Evolutionary conservation across 192 early-diverging fungal genomes (phyloP), one percentile per base, ranked within the genome.

Genomic region (Coemansia sp.): DNA sequence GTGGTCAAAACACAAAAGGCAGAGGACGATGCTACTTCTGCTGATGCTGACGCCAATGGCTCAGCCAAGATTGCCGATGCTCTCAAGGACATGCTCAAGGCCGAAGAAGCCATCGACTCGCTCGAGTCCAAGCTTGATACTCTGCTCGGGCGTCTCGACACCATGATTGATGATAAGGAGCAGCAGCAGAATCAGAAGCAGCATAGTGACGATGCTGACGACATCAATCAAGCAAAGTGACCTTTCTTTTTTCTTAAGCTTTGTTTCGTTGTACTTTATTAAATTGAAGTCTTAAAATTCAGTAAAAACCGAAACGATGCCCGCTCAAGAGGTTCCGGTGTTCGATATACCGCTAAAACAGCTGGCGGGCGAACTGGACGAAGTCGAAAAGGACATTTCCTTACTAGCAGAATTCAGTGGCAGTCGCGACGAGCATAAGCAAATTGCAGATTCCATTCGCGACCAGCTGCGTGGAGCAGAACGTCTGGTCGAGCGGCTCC

Each of bases 391-490:
- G 43, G 66, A 66, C 60, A 54, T 65, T 37, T 43, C 9, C 24
- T 9, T 59, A 51, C 66, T 78, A 19, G 55, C 44, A 53, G 45
- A 62, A 37, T 78, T 78, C 57, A 59, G 46, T 49, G 75, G 69
- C 14, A 55, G 24, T 0, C 75, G 66, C 38, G 58, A 57, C 4
- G 75, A 78, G 62, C 69, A 72, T 44, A 58, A 46, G 24, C 49
- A 54, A 21, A 23, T 78, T 15, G 46, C 69, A 12, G 66, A 68
- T n/a, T 68, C 75, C n/a, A 58, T 78, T 25, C 69, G 75, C 40
- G 66, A 65, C 39, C 69, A 78, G 62, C 75, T 69, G 59, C 69
- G 69, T 10, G 49, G 59, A 13, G 57, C 56, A 43, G 66, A 72
- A 47, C 69, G 75, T 19, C 51, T 62, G 11, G 15, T 69, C 13